phyloP scores from a whole-genome alignment of 148 eudicot species.

The Arbutus unedo region DNA sequence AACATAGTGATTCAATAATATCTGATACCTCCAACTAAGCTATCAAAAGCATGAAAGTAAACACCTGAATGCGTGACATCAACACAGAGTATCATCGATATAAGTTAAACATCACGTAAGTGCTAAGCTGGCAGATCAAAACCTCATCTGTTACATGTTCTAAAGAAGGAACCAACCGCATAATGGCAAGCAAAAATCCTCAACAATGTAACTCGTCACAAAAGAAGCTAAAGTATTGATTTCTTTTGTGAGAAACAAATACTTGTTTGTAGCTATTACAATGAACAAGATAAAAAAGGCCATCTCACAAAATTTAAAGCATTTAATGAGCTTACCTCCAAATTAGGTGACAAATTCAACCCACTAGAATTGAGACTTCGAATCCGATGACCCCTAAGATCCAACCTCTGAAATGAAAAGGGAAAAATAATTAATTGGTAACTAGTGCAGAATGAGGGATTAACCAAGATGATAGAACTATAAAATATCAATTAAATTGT shows the following conservation, averaged over 20 bases:
- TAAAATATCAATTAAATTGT: neutral
- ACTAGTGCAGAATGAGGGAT: slow-evolving; percentile 6
- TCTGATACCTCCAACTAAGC: neutral
- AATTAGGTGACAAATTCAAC: slow-evolving; percentile 63
- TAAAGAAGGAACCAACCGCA: neutral
- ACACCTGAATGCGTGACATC: neutral
- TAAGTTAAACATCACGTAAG: neutral
- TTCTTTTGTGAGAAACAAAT: neutral
- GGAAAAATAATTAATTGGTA: neutral
- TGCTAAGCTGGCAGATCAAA: slow-evolving; percentile 8
- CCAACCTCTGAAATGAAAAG: slow-evolving; percentile 65
- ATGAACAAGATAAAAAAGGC: neutral
- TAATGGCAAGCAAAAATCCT: neutral
- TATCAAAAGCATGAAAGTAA: neutral
- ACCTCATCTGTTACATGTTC: neutral
- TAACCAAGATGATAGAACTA: neutral
- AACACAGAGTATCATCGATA: neutral
- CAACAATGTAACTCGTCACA: neutral
- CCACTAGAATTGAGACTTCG: slow-evolving; percentile 62
- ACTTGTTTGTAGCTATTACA: neutral
- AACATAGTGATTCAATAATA: too few species aligned
- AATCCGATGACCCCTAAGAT: slow-evolving; percentile 87
- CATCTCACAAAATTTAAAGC: neutral
- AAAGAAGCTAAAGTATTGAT: neutral
- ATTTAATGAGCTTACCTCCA: slow-evolving; percentile 60